Evolutionary conservation across 805 yeast genomes (phyloP), one percentile per base, ranked within the genome.

Genomic region (Cyberlindnera mycetangii): DNA sequence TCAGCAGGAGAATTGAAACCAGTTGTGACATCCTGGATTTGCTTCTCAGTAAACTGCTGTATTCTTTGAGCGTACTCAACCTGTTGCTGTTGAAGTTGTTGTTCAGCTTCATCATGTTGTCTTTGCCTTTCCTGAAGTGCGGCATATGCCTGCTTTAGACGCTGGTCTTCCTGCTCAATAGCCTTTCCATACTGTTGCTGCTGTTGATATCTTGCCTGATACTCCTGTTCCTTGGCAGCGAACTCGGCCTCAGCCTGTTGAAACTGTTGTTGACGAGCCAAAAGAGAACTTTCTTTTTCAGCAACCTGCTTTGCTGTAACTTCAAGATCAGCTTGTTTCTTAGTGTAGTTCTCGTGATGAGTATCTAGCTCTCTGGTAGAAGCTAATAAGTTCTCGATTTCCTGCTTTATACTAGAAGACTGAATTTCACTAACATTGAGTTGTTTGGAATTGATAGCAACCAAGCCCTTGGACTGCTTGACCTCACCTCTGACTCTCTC

Each of bases 401-500:
- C 76, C 19, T 61, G 65, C 52, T 69, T 69, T n/a, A 76, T 58
- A 25, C 68, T 69, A 16, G 64, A 59, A 17, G 71, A 69, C 37
- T 76, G 76, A 17, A 76, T 64, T 51, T 85, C 74, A n/a, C 76
- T 68, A 5, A 85, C 79, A 32, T 78, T 82, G 39, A 83, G 72
- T 60, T 89, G 96, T 33, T 84, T 81, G 44, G 78, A 71, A 54
- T 78, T 78, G 32, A 88, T 87, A 35, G 83, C 75, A 17, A 75
- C 71, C 53, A 85, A 69, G 41, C 85, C 83, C 44, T 72, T 71
- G 25, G 85, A 79, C 54, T 82, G 83, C 50, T 75, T 76, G 17
- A 78, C 72, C 43, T 83, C 85, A 37, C 67, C 64, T 46, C 77
- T 68, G 37, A 75, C 70, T 34, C 70, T 65, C 37, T 74, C 80